Evolutionary conservation across 2,329 filamentous ascomycete genomes (phyloP).

Genomic region (Colletotrichum eleusines): DNA sequence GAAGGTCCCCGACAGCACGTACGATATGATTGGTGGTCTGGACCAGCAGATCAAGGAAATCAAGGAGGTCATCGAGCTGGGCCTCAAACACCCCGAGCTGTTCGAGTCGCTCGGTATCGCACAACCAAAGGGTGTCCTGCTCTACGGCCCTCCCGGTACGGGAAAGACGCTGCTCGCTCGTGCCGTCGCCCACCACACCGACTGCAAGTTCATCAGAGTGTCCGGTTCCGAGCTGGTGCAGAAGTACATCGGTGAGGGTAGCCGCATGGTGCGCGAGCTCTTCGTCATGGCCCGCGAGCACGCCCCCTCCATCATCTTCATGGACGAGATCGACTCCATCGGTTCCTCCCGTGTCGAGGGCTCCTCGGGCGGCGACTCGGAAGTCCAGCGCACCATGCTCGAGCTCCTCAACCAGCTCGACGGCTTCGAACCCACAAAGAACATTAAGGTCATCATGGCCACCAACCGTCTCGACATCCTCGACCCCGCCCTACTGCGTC

Average conservation of each 20-base stretch:
- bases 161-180: conserved; percentile 96
- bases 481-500: conserved; percentile 91
- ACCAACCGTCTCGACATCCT: conserved; percentile 98
- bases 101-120: conserved; percentile 99
- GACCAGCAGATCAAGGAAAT: conserved; percentile 99
- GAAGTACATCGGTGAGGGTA: conserved; percentile 99
- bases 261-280: conserved; percentile 97
- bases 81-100: conserved; percentile 96
- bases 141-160: conserved; percentile 96
- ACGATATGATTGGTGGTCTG: conserved; percentile 99
- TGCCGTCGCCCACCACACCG: conserved; percentile 97
- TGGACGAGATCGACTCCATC: conserved; percentile 99
- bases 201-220: conserved; percentile 99
- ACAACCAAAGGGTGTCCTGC: conserved; percentile 95
- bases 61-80: conserved; percentile 99
- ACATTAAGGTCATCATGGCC: conserved; percentile 99
- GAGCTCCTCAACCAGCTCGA: conserved; percentile 98
- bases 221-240: conserved; percentile 97
- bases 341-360: conserved; percentile 97
- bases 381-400: conserved; percentile 98
- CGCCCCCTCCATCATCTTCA: conserved; percentile 98
- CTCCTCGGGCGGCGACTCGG: conserved; percentile 93
- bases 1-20: conserved; percentile 99
- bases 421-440: conserved; percentile 98
- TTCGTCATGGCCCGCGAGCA: conserved; percentile 99